A percentile compares a stretch with the other conserved stretches of the same genome.
Conservation (phyloP, 179 eudicot species). For the Silene noctiflora region DNA sequence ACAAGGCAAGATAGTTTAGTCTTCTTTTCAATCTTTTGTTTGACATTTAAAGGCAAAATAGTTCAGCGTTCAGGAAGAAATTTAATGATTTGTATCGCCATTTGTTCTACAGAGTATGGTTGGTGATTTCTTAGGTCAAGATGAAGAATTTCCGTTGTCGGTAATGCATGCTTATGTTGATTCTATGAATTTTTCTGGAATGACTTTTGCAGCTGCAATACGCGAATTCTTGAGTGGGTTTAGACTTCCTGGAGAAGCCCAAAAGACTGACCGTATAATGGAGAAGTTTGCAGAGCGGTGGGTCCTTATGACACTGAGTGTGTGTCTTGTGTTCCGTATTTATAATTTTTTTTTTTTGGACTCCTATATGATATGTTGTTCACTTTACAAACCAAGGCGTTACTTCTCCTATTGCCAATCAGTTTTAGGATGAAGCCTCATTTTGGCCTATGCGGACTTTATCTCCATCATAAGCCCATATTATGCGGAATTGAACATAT, state of each 20-base stretch:
- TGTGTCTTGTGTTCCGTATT: background rate
- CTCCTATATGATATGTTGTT: too few relatives aligned
- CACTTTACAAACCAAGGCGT: too few relatives aligned
- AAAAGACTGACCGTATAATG: conserved; percentile 96
- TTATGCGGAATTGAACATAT: too few relatives aligned
- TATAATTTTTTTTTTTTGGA: too few relatives aligned
- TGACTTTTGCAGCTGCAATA: conserved; percentile 85
- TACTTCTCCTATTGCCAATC: too few relatives aligned
- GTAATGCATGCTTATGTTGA: conserved; percentile 98
- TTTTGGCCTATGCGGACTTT: too few relatives aligned
- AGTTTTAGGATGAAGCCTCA: too few relatives aligned
- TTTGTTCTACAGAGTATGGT: conserved; percentile 68
- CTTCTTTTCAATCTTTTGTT: background rate
- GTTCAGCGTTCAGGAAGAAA: background rate
- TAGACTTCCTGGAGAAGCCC: conserved; percentile 99
- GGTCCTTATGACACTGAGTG: conserved; percentile 19
- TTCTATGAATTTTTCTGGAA: conserved; percentile 79
- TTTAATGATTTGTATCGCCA: conserved; percentile 8
- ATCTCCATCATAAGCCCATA: too few relatives aligned
- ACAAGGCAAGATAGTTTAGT: conserved; percentile 52
- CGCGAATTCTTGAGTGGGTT: conserved; percentile 89
- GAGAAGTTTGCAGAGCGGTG: conserved; percentile 99
- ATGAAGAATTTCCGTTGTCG: conserved; percentile 88
- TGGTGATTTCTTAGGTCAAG: conserved; percentile 97
- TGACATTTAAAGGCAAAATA: background rate